Conservation (phyloP, 2,329 filamentous ascomycete species). For the Pseudomassariella vexata region DNA sequence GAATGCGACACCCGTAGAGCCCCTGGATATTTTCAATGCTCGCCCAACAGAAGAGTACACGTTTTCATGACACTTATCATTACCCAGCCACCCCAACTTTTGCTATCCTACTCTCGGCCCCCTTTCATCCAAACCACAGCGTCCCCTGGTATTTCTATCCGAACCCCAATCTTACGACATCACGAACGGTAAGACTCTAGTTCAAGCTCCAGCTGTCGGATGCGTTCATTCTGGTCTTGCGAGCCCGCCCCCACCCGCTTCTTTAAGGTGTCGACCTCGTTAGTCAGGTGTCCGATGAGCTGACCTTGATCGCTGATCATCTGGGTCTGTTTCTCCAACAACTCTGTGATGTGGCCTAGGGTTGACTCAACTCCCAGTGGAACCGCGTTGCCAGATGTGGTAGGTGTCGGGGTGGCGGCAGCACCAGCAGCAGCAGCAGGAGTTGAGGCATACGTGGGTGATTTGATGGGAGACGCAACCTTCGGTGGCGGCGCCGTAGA, state of each 20-base stretch:
- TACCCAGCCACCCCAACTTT: too few relatives aligned
- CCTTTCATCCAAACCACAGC: too few relatives aligned
- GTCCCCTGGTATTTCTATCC: too few relatives aligned
- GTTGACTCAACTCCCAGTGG: slow-evolving; percentile 55
- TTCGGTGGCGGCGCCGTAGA: slow-evolving; percentile 35
- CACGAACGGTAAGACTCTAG: too few relatives aligned
- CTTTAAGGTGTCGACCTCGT: slow-evolving; percentile 77
- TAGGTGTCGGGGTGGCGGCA: slow-evolving; percentile 28
- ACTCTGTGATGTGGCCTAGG: slow-evolving; percentile 69
- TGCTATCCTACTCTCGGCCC: too few relatives aligned
- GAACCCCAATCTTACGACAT: too few relatives aligned
- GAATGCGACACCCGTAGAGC: too few relatives aligned
- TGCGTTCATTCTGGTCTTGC: slow-evolving; percentile 62
- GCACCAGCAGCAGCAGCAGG: slow-evolving; percentile 26
- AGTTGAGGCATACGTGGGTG: slow-evolving; percentile 27
- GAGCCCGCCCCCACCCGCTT: slow-evolving; percentile 58
- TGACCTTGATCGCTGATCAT: slow-evolving; percentile 73
- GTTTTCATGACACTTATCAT: too few relatives aligned
- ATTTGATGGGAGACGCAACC: slow-evolving; percentile 35
- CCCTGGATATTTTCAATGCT: too few relatives aligned
- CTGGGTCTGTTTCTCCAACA: slow-evolving; percentile 72
- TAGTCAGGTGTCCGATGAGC: slow-evolving; percentile 64
- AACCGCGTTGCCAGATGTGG: slow-evolving; percentile 22
- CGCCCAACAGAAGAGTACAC: too few relatives aligned
- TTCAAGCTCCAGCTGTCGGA: slow-evolving; percentile 62